phyloP scores from a whole-genome alignment of 2,329 filamentous ascomycete genomes.

The Penicillium crustosum region DNA sequence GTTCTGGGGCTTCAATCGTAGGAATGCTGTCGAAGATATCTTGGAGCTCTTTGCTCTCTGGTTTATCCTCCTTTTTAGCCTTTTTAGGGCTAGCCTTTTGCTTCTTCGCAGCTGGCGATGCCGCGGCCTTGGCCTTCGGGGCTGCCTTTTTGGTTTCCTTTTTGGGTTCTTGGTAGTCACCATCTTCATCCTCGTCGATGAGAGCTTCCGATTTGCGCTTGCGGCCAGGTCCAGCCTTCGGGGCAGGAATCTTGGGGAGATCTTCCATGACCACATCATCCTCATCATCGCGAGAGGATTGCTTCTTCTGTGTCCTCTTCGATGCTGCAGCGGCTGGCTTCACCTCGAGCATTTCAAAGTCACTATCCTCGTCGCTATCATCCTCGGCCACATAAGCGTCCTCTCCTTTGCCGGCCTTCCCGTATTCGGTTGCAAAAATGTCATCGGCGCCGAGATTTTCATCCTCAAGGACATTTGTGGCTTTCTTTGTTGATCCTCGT shows the following conservation, averaged over 20 bases:
- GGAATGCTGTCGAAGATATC: constrained; percentile 87
- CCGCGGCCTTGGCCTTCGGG: constrained; percentile 34
- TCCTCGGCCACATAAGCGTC: constrained; percentile 70
- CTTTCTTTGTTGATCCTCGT: constrained; percentile 31
- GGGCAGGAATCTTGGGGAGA: constrained; percentile 42
- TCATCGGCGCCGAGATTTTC: constrained; percentile 73
- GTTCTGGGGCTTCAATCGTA: constrained; percentile 77
- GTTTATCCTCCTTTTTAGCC: constrained; percentile 48
- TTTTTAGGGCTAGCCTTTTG: constrained; percentile 65
- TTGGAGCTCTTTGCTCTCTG: constrained; percentile 72
- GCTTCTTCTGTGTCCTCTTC: constrained; percentile 42
- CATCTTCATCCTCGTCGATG: constrained; percentile 52
- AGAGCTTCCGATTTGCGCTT: constrained; percentile 60
- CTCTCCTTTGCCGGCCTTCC: constrained; percentile 60
- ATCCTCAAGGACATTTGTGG: constrained; percentile 55
- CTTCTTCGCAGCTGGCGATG: constrained; percentile 40
- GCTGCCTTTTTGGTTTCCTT: constrained; percentile 59
- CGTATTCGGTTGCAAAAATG: constrained; percentile 74
- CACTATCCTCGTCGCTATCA: constrained; percentile 53
- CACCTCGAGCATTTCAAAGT: constrained; percentile 63
- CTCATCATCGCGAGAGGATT: constrained; percentile 33
- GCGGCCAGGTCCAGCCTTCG: constrained; percentile 43
- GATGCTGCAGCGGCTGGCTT: constrained; percentile 58
- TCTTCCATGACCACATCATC: constrained; percentile 58
- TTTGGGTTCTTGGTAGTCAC: constrained; percentile 49